Conservation (phyloP, 768 basidiomycete species). For the Baorangia bicolor region DNA sequence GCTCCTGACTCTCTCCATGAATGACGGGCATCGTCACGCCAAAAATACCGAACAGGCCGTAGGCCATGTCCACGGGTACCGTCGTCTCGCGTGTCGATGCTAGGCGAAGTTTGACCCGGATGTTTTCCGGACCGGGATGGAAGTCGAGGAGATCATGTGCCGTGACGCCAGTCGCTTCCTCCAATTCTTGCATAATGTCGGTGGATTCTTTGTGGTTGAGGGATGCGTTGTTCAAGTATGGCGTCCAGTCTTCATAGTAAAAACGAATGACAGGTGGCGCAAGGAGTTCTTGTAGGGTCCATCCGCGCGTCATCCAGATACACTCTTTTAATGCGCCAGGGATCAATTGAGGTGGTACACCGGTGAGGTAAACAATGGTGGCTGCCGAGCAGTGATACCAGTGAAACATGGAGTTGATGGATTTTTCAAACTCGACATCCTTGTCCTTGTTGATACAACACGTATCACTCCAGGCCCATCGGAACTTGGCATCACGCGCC, state of each 20-base stretch:
- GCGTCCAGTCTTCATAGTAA: slow-evolving; percentile 22
- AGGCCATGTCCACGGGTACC: slow-evolving; percentile 19
- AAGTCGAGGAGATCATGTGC: slow-evolving; percentile 11
- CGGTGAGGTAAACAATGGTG: slow-evolving; percentile 20
- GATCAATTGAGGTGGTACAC: slow-evolving; percentile 8
- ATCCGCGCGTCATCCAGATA: slow-evolving; percentile 22
- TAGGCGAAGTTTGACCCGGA: slow-evolving; percentile 17
- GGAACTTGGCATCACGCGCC: slow-evolving; percentile 5
- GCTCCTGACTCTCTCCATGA: slow-evolving; percentile 15
- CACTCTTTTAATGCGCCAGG: slow-evolving; percentile 12
- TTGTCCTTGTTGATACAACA: slow-evolving; percentile 24
- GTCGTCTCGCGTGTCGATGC: slow-evolving; percentile 24
- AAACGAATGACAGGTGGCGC: slow-evolving; percentile 22
- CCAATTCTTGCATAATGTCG: slow-evolving; percentile 17
- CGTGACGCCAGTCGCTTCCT: slow-evolving; percentile 3
- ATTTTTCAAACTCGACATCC: slow-evolving; percentile 14
- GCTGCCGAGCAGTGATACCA: slow-evolving; percentile 19
- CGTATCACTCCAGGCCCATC: slow-evolving; percentile 26
- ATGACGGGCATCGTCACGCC: slow-evolving; percentile 15
- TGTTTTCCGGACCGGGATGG: slow-evolving; percentile 8
- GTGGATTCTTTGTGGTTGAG: slow-evolving; percentile 18
- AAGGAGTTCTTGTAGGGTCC: slow-evolving; percentile 26
- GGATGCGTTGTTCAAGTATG: slow-evolving; percentile 12
- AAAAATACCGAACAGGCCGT: slow-evolving; percentile 23
- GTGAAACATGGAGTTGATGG: slow-evolving; percentile 23